Percentiles rank a stretch among this genome's conserved stretches.
Conservation (phyloP, 345 rosid genomes). For the Boechera stricta region DNA sequence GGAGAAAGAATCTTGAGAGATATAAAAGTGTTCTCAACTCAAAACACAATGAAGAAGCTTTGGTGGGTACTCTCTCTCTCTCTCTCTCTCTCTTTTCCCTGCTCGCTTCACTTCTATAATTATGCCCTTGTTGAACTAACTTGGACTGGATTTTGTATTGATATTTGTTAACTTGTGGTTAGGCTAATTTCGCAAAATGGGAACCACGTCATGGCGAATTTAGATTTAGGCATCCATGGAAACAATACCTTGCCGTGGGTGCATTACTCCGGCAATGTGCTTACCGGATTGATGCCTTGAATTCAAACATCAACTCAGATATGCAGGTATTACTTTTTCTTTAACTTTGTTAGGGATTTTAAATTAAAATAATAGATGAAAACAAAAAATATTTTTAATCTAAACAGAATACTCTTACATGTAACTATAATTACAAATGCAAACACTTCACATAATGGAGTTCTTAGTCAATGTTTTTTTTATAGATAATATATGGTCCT, state of each 20-base stretch:
- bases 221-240: slow-evolving; percentile 82
- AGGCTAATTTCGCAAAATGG: slow-evolving; percentile 94
- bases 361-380: not conserved
- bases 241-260: slow-evolving; percentile 63
- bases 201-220: slow-evolving; percentile 94
- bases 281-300: slow-evolving; percentile 66
- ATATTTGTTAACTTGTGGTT: slow-evolving; percentile 1
- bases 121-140: slow-evolving; percentile 13
- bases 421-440: not conserved
- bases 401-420: not conserved
- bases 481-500: slow-evolving; percentile 11
- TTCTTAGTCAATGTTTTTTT: no score
- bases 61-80: slow-evolving; percentile 52
- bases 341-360: slow-evolving; percentile 15
- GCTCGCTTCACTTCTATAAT: not conserved
- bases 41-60: slow-evolving; percentile 64
- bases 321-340: slow-evolving; percentile 58
- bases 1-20: slow-evolving; percentile 51
- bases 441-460: not conserved
- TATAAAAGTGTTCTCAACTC: slow-evolving; percentile 65
- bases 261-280: slow-evolving; percentile 72
- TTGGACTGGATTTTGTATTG: not conserved
- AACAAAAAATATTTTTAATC: not conserved
- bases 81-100: not conserved
- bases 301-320: slow-evolving; percentile 56